phyloP scores from a whole-genome alignment of 129 eudicot genomes.

The sunflower (Helianthus annuus) region DNA sequence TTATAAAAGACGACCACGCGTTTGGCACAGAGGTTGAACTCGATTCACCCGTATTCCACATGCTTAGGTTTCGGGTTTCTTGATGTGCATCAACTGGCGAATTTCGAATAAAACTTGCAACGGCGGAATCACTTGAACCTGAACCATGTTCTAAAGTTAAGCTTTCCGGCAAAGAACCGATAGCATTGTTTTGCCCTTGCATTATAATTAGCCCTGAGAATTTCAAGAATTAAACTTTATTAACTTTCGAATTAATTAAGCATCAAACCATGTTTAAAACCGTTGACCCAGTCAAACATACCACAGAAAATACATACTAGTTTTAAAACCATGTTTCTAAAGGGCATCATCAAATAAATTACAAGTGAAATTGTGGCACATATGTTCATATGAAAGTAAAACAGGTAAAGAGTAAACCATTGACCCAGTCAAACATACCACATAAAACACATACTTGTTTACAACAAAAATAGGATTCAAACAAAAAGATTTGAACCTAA shows the following conservation, averaged over 20 bases:
- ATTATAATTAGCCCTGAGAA: conserved; percentile 35
- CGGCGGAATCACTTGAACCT: conserved; percentile 44
- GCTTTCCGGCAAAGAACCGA: conserved; percentile 66
- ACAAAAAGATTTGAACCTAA: neutral
- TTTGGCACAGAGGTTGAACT: conserved; percentile 51
- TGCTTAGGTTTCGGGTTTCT: conserved; percentile 39
- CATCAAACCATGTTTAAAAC: conserved; percentile 23
- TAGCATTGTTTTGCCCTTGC: conserved; percentile 77
- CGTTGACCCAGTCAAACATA: too few relatives aligned
- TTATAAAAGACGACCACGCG: neutral
- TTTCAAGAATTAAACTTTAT: conserved; percentile 20
- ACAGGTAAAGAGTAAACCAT: neutral
- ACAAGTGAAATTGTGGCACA: too few relatives aligned
- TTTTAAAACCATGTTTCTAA: too few relatives aligned
- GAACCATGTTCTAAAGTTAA: conserved; percentile 62
- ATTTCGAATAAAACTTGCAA: conserved; percentile 44
- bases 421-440: conserved; percentile 17
- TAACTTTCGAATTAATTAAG: conserved; percentile 20
- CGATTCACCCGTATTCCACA: conserved; percentile 64
- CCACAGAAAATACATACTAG: too few relatives aligned
- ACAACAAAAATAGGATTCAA: neutral
- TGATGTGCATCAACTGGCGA: conserved; percentile 40
- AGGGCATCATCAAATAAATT: neutral
- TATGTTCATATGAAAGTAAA: too few relatives aligned
- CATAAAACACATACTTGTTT: too few relatives aligned